phyloP scores from a whole-genome alignment of 305 asterid genomes.

The Ajuga reptans region DNA sequence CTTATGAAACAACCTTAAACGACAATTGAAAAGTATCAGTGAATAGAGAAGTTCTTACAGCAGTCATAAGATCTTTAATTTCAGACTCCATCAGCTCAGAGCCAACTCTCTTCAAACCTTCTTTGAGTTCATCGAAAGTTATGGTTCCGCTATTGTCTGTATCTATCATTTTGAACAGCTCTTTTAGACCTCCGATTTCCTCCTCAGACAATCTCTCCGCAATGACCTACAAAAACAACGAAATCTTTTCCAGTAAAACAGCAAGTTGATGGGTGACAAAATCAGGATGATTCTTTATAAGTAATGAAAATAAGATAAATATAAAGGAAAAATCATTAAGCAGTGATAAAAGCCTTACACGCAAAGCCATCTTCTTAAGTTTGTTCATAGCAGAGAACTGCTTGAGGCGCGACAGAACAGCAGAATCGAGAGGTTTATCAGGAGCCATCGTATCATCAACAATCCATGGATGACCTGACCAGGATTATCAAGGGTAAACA shows the following conservation, averaged over 20 bases:
- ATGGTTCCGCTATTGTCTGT: slow-evolving; percentile 78
- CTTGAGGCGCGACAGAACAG: slow-evolving; percentile 55
- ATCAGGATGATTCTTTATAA: background rate
- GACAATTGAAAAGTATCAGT: background rate
- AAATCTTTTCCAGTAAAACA: slow-evolving; percentile 15
- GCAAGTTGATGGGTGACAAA: background rate
- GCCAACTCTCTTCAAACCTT: slow-evolving; percentile 67
- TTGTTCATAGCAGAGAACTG: slow-evolving; percentile 68
- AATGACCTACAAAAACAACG: slow-evolving; percentile 54
- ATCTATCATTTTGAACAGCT: slow-evolving; percentile 77
- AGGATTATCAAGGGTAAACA: background rate
- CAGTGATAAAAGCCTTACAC: slow-evolving; percentile 35
- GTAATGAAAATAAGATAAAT: no score
- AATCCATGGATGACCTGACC: slow-evolving; percentile 62
- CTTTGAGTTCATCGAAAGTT: slow-evolving; percentile 78
- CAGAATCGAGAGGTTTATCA: slow-evolving; percentile 63
- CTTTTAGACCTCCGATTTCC: slow-evolving; percentile 77
- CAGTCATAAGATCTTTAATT: slow-evolving; percentile 67
- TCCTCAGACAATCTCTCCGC: slow-evolving; percentile 81
- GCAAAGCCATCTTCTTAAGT: slow-evolving; percentile 64
- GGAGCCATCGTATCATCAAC: slow-evolving; percentile 53
- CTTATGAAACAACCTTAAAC: background rate
- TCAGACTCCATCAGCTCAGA: slow-evolving; percentile 82
- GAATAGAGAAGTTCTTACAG: slow-evolving; percentile 36
- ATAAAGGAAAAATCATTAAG: background rate